Evolutionary conservation across 2,329 filamentous ascomycete species (phyloP).

Genomic region (Triangularia verruculosa): DNA sequence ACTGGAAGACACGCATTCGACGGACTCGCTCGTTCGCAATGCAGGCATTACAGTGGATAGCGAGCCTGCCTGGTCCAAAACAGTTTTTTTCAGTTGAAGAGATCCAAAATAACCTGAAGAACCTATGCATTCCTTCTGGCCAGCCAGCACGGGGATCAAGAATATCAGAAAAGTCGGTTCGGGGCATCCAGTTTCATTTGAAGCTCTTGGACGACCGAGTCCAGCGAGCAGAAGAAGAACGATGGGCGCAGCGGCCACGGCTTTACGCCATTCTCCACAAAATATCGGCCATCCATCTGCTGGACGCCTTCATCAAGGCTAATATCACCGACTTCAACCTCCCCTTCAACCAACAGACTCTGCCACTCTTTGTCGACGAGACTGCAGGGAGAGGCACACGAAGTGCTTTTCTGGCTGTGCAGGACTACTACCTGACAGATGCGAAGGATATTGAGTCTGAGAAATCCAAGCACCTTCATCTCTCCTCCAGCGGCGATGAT

Average conservation of each 20-base stretch:
- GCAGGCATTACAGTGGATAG: background rate
- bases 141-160: background rate
- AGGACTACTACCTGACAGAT: constrained; percentile 23
- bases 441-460: constrained; percentile 22
- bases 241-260: constrained; percentile 15
- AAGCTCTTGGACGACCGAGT: constrained; percentile 11
- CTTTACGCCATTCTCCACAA: constrained; percentile 22
- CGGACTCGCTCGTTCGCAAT: background rate
- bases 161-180: constrained; percentile 18
- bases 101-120: background rate
- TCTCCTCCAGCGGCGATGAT: constrained; percentile 14
- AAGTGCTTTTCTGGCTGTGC: constrained; percentile 18
- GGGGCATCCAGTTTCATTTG: constrained; percentile 15
- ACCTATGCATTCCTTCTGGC: background rate
- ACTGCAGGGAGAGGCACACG: constrained; percentile 7
- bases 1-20: background rate
- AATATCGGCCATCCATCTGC: constrained; percentile 13
- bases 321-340: constrained; percentile 21
- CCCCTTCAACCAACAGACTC: constrained; percentile 21
- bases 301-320: constrained; percentile 20
- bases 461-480: constrained; percentile 3
- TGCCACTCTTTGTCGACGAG: constrained; percentile 14
- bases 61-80: background rate
- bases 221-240: constrained; percentile 5
- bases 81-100: background rate